Base-by-base conservation (phyloP, 352 stramenopile species). In the Globisporangium barbulae region DNA sequence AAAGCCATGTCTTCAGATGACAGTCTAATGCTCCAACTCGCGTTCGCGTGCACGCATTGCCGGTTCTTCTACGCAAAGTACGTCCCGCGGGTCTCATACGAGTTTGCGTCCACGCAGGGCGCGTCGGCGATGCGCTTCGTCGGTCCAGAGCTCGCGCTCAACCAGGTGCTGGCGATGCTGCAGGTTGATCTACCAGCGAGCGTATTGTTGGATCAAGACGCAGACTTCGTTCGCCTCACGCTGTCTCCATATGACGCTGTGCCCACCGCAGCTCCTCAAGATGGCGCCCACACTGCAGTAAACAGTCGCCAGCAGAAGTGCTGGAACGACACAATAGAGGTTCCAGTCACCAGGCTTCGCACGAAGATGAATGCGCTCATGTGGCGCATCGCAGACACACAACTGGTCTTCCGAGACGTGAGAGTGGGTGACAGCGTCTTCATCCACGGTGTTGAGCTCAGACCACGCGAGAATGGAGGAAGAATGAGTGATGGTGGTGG, bases 21-120 rank as follows among this genome's bases (percentile, higher is more conserved):
- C 1, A 19, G 15, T 8, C 17, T 28, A 1, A 19, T 77, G 41
- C 28, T 79, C 28, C 59, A 78, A 25, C 52, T 67, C 3, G 52
- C 61, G 17, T 47, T 80, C 49, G 58, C 56, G 8, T 84, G 75
- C 47, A 19, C 30, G 3, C 47, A 25, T 28, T 84, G 75, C 42
- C 19, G 54, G 12, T 76, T 74, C 65, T 69, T 52, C 22, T 78
- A 77, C 41, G 28, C 59, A 9, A 28, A n/a, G 19, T 72, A 68
- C 39, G 53, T 83, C n/a, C 72, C 74, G 19, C 64, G 70, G 2
- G 68, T 81, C 7, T 83, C 76, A 22, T 85, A 85, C 37, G 72
- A 81, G 56, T 68, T 72, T 37, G 75, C 75, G 45, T 48, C 45
- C 33, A 37, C 63, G 3, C 69, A 70, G 10, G 70, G 58, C 39